Evolutionary conservation across 202 grass and related monocot species (phyloP).

Genomic region (Eragrostis tef): DNA sequence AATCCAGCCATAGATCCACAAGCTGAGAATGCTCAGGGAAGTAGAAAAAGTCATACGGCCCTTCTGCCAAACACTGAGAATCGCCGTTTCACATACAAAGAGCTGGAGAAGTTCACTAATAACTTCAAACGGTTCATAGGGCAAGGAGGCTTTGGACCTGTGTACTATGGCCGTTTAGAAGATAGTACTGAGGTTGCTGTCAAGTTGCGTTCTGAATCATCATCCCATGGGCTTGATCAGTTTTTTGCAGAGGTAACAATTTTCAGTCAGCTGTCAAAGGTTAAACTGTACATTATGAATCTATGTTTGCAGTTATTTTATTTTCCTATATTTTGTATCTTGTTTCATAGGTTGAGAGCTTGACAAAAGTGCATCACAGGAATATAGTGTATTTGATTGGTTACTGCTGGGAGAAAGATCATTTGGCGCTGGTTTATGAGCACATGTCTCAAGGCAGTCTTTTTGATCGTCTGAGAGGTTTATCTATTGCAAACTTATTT

Average conservation of each 20-base stretch:
- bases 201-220: conserved; percentile 51
- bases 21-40: background rate
- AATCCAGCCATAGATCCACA: background rate
- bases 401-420: conserved; percentile 52
- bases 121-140: conserved; percentile 46
- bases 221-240: conserved; percentile 15
- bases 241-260: conserved; percentile 56
- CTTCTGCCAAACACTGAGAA: background rate
- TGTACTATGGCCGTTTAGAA: conserved; percentile 43
- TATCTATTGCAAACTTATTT: background rate
- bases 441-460: conserved; percentile 54
- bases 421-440: conserved; percentile 51
- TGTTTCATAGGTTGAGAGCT: conserved; percentile 19
- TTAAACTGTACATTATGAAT: background rate
- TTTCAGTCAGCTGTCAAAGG: background rate
- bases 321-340: background rate
- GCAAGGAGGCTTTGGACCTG: conserved; percentile 56
- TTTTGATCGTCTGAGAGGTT: conserved; percentile 53
- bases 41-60: background rate
- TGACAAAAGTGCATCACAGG: conserved; percentile 52
- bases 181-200: conserved; percentile 50
- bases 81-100: conserved; percentile 36
- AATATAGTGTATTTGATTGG: conserved; percentile 55
- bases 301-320: background rate
- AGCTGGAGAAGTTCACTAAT: conserved; percentile 50